phyloP scores from a whole-genome alignment of 2,329 filamentous ascomycete species.

The Amylocarpus encephaloides region DNA sequence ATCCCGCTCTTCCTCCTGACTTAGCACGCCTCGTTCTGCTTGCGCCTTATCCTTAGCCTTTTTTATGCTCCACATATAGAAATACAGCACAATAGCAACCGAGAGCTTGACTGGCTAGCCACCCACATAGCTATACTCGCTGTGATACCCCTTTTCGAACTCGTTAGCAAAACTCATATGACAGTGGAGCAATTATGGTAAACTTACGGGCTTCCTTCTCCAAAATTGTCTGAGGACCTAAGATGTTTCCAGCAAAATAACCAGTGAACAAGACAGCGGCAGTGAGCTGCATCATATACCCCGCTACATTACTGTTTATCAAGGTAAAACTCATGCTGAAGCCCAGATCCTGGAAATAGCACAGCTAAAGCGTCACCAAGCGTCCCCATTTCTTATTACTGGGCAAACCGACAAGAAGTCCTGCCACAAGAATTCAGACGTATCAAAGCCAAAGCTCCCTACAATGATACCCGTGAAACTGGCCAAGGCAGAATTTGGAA shows the following conservation, averaged over 20 bases:
- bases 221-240: conserved; percentile 36
- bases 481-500: conserved; percentile 51
- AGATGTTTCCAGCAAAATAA: conserved; percentile 49
- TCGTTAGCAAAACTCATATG: conserved; percentile 7
- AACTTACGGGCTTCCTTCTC: conserved; percentile 24
- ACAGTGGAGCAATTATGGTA: conserved; percentile 2
- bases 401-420: conserved; percentile 46
- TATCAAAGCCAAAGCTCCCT: conserved; percentile 32
- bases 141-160: conserved; percentile 30
- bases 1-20: conserved; percentile 40
- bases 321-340: conserved; percentile 49
- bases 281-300: conserved; percentile 48
- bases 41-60: conserved; percentile 46
- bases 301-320: conserved; percentile 46
- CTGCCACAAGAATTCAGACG: conserved; percentile 48
- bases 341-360: conserved; percentile 47
- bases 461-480: conserved; percentile 35
- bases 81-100: conserved; percentile 44
- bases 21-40: conserved; percentile 16
- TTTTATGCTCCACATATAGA: conserved; percentile 50
- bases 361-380: conserved; percentile 51
- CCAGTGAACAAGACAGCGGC: conserved; percentile 45
- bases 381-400: conserved; percentile 48
- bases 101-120: conserved; percentile 48
- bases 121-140: conserved; percentile 41